phyloP scores from a whole-genome alignment of 2,329 filamentous ascomycete genomes.

The Aspergillus sp. region DNA sequence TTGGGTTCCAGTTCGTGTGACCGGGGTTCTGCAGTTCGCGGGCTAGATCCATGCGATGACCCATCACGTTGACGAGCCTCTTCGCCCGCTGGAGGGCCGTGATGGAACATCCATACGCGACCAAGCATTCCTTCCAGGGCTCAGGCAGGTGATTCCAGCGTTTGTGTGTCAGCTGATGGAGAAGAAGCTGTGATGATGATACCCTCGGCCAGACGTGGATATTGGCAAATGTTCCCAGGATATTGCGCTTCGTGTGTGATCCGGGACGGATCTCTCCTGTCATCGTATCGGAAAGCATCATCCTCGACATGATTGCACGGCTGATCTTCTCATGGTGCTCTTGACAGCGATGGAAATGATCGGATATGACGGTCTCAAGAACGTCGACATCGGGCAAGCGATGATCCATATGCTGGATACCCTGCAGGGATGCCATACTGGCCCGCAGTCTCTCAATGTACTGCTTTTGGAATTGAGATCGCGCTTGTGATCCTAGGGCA shows the following conservation, averaged over 20 bases:
- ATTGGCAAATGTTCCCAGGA: constrained; percentile 5
- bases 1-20: constrained; percentile 58
- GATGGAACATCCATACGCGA: constrained; percentile 31
- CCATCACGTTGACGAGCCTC: constrained; percentile 23
- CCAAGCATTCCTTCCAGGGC: constrained; percentile 24
- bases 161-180: constrained; percentile 25
- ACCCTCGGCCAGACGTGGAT: constrained; percentile 22
- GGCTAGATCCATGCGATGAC: constrained; percentile 21
- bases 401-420: neutral
- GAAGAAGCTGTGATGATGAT: constrained; percentile 22
- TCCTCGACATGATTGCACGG: constrained; percentile 7
- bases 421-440: constrained; percentile 16
- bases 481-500: constrained; percentile 10
- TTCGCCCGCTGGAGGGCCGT: constrained; percentile 31
- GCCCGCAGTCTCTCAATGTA: constrained; percentile 17
- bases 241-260: neutral
- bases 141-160: constrained; percentile 14
- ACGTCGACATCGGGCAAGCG: neutral
- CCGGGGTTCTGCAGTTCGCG: constrained; percentile 53
- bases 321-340: constrained; percentile 6
- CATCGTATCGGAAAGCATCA: constrained; percentile 2
- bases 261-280: neutral
- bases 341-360: constrained; percentile 8
- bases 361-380: constrained; percentile 3
- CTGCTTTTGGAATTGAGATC: constrained; percentile 17